A percentile compares a stretch with the other conserved stretches of the same genome.
phyloP scores from a whole-genome alignment of 768 basidiomycete genomes.

The Amanita rubescens region DNA sequence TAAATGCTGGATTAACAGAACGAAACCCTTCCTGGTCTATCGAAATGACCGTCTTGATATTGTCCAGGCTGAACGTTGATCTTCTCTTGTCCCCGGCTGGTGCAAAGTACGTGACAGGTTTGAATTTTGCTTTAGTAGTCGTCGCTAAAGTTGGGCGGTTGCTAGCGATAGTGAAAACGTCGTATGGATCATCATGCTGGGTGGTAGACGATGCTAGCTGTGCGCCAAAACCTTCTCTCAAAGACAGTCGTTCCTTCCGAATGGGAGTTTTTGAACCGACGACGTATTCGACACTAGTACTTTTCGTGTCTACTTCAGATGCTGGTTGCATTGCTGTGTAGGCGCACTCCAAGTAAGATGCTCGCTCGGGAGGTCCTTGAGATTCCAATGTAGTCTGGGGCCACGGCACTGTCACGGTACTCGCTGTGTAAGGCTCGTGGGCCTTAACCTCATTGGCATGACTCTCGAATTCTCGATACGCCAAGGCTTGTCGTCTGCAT shows the following conservation, averaged over 20 bases:
- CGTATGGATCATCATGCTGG: neutral
- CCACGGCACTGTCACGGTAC: neutral
- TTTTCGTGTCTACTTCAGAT: neutral
- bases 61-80: neutral
- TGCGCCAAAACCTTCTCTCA: neutral
- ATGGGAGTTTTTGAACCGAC: neutral
- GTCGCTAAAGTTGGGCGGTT: neutral
- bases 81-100: neutral
- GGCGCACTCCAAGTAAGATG: neutral
- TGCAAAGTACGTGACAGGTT: neutral
- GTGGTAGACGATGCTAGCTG: neutral
- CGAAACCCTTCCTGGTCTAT: conserved; percentile 86
- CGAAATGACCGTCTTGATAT: conserved; percentile 28
- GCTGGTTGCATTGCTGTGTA: neutral
- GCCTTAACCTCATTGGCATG: neutral
- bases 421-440: too few relatives aligned
- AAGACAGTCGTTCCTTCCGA: neutral
- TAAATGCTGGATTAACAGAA: conserved; percentile 50
- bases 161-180: neutral
- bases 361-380: neutral
- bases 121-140: neutral
- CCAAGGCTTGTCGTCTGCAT: conserved; percentile 9
- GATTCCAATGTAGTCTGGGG: neutral
- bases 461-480: neutral
- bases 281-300: neutral